Evolutionary conservation across 495 filamentous ascomycete species (phyloP), one percentile per base, ranked within the genome.

Genomic region (Paragyromitra xinjiangensis): DNA sequence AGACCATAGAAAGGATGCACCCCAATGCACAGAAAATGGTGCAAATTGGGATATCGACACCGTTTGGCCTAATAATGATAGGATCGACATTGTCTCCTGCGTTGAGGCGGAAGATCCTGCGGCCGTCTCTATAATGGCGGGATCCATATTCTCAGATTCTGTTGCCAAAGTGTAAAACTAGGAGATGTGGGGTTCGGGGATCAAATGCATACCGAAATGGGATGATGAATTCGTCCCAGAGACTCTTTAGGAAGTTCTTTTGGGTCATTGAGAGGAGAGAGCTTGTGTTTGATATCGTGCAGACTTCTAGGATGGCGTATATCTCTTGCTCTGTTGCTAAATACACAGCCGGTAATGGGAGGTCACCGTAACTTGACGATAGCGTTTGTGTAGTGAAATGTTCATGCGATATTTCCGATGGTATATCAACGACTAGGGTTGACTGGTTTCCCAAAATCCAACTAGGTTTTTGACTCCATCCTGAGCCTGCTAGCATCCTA

Each of bases 11-110:
- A 16, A 75, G 66, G 40, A 75, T 62, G 26, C 48, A 62, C 8
- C 42, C 73, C 3, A 75, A 40, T 3, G 73, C 65, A 22, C 65
- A 75, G 11, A 75, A 75, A 34, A 75, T 34, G 1, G 65, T 71
- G 66, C 73, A 75, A 22, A 71, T 51, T 2, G 73, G 73, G 2
- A 71, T 24, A 6, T 1, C 34, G 19, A 64, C 55, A 1, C 19
- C 29, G 12, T 71, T 75, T 0, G 45, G 19, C 0, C 3, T 29
- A 11, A 69, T 37, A 16, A 64, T 75, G 19, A 61, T 56, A 7
- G 73, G 66, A 9, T 71, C 37, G 11, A 71, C 44, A 24, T 71
- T 29, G 19, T 50, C 63, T 8, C 58, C 42, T 34, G 6, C 12
- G 44, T 56, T 39, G 4, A 63, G 55, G 14, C 65, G 45, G 45